A percentile compares a stretch with the other conserved stretches of the same genome.
phyloP scores from a whole-genome alignment of 768 basidiomycete genomes.

The Tulasnella sp. region DNA sequence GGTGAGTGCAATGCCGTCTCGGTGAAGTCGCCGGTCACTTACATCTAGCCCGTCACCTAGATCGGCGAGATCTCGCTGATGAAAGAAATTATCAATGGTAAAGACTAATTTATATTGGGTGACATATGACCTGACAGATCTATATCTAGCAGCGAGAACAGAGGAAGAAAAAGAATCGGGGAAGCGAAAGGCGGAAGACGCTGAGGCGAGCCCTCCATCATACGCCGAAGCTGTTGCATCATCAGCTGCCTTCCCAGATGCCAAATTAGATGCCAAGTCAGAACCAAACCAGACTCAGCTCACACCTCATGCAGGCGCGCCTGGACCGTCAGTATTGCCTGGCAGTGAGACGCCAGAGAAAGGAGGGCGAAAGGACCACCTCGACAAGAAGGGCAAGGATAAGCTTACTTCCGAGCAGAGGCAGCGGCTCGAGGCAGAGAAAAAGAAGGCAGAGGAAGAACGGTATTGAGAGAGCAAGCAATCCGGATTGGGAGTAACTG shows the following conservation, averaged over 20 bases:
- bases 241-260: too few relatives aligned
- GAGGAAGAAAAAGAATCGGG: constrained; percentile 92
- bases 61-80: constrained; percentile 95
- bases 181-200: constrained; percentile 47
- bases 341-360: constrained; percentile 35
- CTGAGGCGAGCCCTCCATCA: constrained; percentile 26
- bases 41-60: constrained; percentile 41
- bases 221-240: constrained; percentile 15
- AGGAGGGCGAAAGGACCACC: constrained; percentile 33
- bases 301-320: constrained; percentile 19
- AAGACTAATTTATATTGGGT: background rate
- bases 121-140: background rate
- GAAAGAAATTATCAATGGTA: constrained; percentile 76
- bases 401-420: constrained; percentile 78
- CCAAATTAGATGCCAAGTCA: too few relatives aligned
- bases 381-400: constrained; percentile 38
- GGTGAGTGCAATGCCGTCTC: constrained; percentile 47
- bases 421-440: constrained; percentile 71
- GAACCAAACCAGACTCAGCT: constrained; percentile 30
- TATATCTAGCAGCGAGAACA: constrained; percentile 62
- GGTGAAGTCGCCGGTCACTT: constrained; percentile 4
- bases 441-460: constrained; percentile 71
- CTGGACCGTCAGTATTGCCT: constrained; percentile 16
- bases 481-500: background rate
- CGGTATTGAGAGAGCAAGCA: constrained; percentile 37